These are phyloP conservation scores for Vinca minor DNA, from an alignment of 257 asterid genomes.

Conservation along the genomic window DNA sequence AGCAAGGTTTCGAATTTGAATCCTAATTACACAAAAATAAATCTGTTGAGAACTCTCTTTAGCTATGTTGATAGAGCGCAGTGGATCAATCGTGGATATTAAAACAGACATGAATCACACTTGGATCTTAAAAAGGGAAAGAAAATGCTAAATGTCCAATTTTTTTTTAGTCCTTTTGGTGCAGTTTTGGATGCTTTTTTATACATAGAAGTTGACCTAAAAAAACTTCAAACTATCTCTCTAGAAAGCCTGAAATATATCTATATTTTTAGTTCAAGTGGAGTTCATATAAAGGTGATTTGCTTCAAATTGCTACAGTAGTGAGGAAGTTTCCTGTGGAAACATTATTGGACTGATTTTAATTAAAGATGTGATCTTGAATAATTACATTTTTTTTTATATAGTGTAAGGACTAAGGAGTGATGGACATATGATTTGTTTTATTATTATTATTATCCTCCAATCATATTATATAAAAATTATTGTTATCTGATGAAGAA, in stretches of 20 bases:
- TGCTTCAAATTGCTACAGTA: neutral
- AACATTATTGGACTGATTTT: neutral
- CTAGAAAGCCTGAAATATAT: conserved; percentile 1
- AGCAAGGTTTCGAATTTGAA: too few species aligned
- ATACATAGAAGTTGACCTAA: neutral
- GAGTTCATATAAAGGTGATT: conserved; percentile 3
- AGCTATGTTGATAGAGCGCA: too few species aligned
- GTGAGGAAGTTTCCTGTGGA: conserved; percentile 7
- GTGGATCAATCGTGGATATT: too few species aligned
- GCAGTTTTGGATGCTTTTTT: too few species aligned
- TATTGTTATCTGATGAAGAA: conserved; percentile 3
- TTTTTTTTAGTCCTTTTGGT: neutral
- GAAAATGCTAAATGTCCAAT: neutral
- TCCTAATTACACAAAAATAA: too few species aligned
- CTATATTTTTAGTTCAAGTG: neutral
- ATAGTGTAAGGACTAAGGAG: neutral
- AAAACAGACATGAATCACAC: too few species aligned
- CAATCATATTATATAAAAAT: neutral
- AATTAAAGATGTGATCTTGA: neutral
- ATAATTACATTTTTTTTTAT: too few species aligned
- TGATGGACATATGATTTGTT: neutral
- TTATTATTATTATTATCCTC: neutral
- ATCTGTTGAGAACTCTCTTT: too few species aligned
- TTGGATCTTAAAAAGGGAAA: too few species aligned
- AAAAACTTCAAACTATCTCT: conserved; percentile 4